Evolutionary conservation across 345 rosid species (phyloP).

Genomic region (Citrus sp.): DNA sequence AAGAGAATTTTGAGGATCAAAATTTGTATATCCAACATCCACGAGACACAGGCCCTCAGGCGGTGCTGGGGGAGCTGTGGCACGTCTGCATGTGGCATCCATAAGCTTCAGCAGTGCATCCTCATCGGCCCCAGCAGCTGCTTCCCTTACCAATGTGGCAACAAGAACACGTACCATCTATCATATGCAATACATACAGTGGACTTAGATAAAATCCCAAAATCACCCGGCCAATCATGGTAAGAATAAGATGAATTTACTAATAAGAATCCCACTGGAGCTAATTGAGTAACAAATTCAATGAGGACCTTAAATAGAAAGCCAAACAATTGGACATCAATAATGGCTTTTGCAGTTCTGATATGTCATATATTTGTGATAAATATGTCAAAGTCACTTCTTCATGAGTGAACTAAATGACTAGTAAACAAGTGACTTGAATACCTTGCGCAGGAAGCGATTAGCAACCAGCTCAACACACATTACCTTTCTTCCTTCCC

Average conservation of each 20-base stretch:
- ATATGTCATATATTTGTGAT: neutral
- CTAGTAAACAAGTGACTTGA: slow-evolving; percentile 6
- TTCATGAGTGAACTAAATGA: neutral
- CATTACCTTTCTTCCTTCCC: slow-evolving; percentile 63
- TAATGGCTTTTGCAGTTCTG: neutral
- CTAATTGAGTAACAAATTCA: neutral
- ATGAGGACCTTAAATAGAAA: neutral
- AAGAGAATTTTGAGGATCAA: slow-evolving; percentile 51
- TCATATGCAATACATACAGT: neutral
- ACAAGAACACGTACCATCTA: slow-evolving; percentile 96
- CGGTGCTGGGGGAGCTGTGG: slow-evolving; percentile 95
- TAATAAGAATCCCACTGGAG: neutral
- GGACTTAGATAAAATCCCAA: neutral
- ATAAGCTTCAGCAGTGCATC: slow-evolving; percentile 65
- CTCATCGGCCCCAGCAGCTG: slow-evolving; percentile 82
- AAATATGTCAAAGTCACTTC: neutral
- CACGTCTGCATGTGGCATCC: slow-evolving; percentile 86
- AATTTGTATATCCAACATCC: slow-evolving; percentile 79
- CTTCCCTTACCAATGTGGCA: slow-evolving; percentile 87
- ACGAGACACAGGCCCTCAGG: slow-evolving; percentile 83
- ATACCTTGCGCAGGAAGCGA: slow-evolving; percentile 89
- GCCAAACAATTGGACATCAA: neutral
- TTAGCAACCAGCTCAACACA: slow-evolving; percentile 89
- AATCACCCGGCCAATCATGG: neutral
- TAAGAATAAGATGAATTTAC: neutral